Evolutionary conservation across 305 asterid genomes (phyloP).

Genomic region (Fraxinus latifolia): DNA sequence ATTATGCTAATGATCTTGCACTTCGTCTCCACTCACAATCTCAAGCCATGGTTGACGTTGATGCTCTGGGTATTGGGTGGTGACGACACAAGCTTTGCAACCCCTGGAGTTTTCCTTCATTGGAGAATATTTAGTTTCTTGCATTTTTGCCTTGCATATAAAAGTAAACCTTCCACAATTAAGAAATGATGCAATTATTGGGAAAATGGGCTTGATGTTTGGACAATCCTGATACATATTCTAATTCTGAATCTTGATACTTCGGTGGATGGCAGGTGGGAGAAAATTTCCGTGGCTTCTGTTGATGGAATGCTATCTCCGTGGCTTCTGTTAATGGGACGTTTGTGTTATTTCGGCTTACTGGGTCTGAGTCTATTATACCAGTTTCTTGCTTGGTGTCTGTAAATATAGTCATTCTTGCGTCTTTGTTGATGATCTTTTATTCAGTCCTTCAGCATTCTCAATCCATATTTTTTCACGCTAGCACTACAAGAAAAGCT

Average conservation of each 20-base stretch:
- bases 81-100: neutral
- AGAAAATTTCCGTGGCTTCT: conserved; percentile 29
- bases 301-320: neutral
- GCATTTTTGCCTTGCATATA: neutral
- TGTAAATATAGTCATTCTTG: conserved; percentile 32
- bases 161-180: neutral
- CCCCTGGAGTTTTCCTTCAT: neutral
- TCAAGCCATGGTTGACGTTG: neutral
- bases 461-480: neutral
- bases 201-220: neutral
- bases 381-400: conserved; percentile 37
- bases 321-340: conserved; percentile 14
- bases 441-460: neutral
- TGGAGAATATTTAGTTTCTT: neutral
- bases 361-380: conserved; percentile 25
- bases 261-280: conserved; percentile 69
- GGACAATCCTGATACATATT: neutral
- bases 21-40: neutral
- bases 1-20: neutral
- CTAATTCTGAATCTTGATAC: conserved; percentile 22
- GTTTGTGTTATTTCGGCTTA: conserved; percentile 15
- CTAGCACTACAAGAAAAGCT: neutral
- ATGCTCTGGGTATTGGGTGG: neutral
- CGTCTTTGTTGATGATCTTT: neutral
- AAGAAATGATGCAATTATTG: neutral